phyloP scores from a whole-genome alignment of 257 asterid genomes.

The Mitragyna speciosa region DNA sequence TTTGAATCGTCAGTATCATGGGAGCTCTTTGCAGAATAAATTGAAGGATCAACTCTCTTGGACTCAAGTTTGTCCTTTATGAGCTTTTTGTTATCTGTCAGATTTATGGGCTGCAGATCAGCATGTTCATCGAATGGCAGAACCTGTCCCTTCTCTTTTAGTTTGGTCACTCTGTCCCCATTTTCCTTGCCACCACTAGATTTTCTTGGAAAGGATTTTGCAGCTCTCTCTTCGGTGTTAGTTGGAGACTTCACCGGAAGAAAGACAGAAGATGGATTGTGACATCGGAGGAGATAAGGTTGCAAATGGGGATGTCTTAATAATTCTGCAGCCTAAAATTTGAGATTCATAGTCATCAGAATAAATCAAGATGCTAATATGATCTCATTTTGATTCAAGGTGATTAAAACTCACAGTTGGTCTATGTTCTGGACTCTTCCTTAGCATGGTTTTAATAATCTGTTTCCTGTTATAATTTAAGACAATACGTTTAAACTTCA shows the following conservation, averaged over 20 bases:
- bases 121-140: conserved; percentile 56
- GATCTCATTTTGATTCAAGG: not conserved
- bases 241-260: conserved; percentile 90
- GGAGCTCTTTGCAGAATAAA: conserved; percentile 63
- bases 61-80: conserved; percentile 57
- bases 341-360: conserved; percentile 12
- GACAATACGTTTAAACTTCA: not conserved
- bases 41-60: conserved; percentile 76
- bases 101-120: conserved; percentile 35
- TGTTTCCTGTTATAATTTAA: conserved; percentile 62
- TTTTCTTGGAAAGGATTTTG: conserved; percentile 52
- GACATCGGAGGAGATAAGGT: conserved; percentile 75
- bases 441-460: conserved; percentile 87
- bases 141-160: conserved; percentile 51
- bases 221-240: conserved; percentile 47
- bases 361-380: not conserved
- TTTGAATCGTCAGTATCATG: conserved; percentile 71
- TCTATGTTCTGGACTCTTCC: conserved; percentile 90
- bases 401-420: conserved; percentile 60
- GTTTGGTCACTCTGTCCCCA: conserved; percentile 38
- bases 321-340: conserved; percentile 77
- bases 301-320: conserved; percentile 89
- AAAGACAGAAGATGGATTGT: conserved; percentile 65
- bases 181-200: conserved; percentile 43
- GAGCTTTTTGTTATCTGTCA: conserved; percentile 33